Percentiles rank a stretch among this genome's conserved stretches.
phyloP scores from a whole-genome alignment of 176 grass and related monocot genomes.

The Oryza brachyantha region DNA sequence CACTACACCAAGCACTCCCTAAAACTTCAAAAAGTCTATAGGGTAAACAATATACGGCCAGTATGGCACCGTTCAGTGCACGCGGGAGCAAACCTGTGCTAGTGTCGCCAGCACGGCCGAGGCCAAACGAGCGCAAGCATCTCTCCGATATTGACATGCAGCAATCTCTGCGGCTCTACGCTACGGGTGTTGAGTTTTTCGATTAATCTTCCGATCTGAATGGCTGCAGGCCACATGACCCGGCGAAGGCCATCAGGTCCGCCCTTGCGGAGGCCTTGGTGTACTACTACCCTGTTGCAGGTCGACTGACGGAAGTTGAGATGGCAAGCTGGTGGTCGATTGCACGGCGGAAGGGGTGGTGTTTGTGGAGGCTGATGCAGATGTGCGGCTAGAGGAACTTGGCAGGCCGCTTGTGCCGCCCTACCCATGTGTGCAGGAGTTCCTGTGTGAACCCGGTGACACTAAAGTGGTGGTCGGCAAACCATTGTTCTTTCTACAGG shows the following conservation, averaged over 20 bases:
- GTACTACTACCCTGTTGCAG: conserved; percentile 59
- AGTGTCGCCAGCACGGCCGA: conserved; percentile 14
- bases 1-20: too few species aligned
- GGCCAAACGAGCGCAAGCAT: neutral
- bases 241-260: neutral
- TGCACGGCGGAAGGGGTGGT: conserved; percentile 61
- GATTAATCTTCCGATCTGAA: neutral
- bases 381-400: conserved; percentile 44
- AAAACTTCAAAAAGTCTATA: too few species aligned
- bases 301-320: conserved; percentile 36
- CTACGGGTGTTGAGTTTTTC: conserved; percentile 29
- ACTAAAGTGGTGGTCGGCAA: conserved; percentile 32
- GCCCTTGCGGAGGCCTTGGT: conserved; percentile 38
- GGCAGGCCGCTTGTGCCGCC: conserved; percentile 38
- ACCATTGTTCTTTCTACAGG: conserved; percentile 48
- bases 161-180: conserved; percentile 33
- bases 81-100: conserved; percentile 17
- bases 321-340: conserved; percentile 43
- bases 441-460: conserved; percentile 34
- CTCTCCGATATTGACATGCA: conserved; percentile 43
- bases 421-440: conserved; percentile 33
- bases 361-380: conserved; percentile 55
- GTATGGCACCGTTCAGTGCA: conserved; percentile 20
- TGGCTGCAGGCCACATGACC: neutral
- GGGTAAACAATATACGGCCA: too few species aligned